Percentiles rank a stretch among this genome's conserved stretches.
Evolutionary conservation across 352 stramenopile genomes (phyloP).

Genomic region (Phytopythium helicoides): DNA sequence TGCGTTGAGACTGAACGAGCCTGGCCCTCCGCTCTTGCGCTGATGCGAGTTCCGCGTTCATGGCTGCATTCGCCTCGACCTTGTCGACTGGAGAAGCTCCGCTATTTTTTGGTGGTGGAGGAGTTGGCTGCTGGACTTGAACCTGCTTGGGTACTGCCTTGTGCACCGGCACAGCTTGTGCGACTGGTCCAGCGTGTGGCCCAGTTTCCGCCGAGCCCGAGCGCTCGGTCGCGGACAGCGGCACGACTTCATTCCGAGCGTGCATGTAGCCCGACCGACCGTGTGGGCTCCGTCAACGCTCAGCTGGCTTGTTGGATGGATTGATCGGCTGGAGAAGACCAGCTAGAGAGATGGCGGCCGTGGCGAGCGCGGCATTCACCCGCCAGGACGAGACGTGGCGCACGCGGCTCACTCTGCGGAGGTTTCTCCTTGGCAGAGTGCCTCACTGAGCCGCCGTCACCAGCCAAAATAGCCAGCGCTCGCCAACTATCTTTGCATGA

Average conservation of each 20-base stretch:
- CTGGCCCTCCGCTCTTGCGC: slow-evolving; percentile 51
- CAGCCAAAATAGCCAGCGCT: neutral
- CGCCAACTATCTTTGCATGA: neutral
- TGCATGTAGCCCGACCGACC: slow-evolving; percentile 24
- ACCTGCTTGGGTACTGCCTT: slow-evolving; percentile 1
- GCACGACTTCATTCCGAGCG: slow-evolving; percentile 64
- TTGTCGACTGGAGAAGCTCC: slow-evolving; percentile 5
- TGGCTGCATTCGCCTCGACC: slow-evolving; percentile 19
- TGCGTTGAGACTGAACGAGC: slow-evolving; percentile 41
- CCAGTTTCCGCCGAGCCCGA: neutral
- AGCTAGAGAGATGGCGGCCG: neutral
- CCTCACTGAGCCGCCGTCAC: neutral
- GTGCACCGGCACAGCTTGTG: slow-evolving; percentile 9
- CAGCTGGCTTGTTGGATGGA: neutral
- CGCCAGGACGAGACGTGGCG: neutral
- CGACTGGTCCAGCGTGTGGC: slow-evolving; percentile 12
- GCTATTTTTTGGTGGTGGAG: slow-evolving; percentile 7
- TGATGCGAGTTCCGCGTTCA: slow-evolving; percentile 34
- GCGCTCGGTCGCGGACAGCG: slow-evolving; percentile 18
- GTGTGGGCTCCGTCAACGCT: neutral
- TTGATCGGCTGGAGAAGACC: neutral
- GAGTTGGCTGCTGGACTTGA: neutral
- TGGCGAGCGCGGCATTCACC: slow-evolving; percentile 5
- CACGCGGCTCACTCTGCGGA: neutral
- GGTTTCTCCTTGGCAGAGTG: slow-evolving; percentile 1